Evolutionary conservation across 2,329 filamentous ascomycete species (phyloP).

Genomic region (Parastagonospora nodorum): DNA sequence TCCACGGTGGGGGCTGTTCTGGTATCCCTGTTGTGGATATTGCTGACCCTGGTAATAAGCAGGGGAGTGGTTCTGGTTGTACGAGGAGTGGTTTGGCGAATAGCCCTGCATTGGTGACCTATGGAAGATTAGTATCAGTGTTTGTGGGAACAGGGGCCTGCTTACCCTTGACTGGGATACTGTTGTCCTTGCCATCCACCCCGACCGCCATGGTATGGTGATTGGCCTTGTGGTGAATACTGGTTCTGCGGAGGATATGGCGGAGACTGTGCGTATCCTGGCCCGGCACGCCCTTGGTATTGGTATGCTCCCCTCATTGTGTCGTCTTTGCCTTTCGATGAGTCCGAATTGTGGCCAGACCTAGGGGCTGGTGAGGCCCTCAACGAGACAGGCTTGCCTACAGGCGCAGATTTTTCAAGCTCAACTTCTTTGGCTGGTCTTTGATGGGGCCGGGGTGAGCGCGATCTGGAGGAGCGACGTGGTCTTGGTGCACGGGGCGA

Average conservation of each 20-base stretch:
- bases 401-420: conserved; percentile 12
- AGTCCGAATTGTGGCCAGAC: conserved; percentile 39
- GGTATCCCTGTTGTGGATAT: conserved; percentile 62
- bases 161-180: conserved; percentile 57
- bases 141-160: neutral
- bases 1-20: conserved; percentile 57
- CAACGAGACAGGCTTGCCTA: conserved; percentile 24
- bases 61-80: conserved; percentile 49
- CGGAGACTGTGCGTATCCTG: conserved; percentile 64
- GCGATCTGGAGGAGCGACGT: conserved; percentile 38
- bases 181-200: conserved; percentile 58
- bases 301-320: conserved; percentile 46
- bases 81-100: conserved; percentile 61
- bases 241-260: conserved; percentile 63
- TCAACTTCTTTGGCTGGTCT: conserved; percentile 23
- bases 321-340: conserved; percentile 29
- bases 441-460: conserved; percentile 20
- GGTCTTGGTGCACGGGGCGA: conserved; percentile 31
- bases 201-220: conserved; percentile 62
- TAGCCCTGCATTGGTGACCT: conserved; percentile 60
- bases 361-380: conserved; percentile 33
- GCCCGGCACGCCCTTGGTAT: conserved; percentile 43
- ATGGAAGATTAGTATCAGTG: conserved; percentile 28
- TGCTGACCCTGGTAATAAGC: conserved; percentile 57
- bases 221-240: conserved; percentile 65